phyloP scores from a whole-genome alignment of 2,329 filamentous ascomycete species.

The Rhytidhysteron rufulum region DNA sequence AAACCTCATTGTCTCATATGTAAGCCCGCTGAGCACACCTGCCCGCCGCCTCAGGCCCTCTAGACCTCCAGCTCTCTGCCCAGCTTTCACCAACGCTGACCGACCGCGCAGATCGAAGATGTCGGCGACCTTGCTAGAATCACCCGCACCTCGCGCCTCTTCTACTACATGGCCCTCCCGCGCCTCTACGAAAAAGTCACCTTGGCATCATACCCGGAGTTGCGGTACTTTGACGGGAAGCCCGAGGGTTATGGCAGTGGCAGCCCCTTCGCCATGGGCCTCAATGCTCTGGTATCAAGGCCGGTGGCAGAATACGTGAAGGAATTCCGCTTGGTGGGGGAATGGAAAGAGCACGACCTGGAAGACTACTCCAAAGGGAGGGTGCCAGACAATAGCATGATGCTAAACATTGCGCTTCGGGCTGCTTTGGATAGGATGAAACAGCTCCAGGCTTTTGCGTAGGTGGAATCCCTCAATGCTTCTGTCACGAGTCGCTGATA shows the following conservation, averaged over 20 bases:
- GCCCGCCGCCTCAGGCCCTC: neutral
- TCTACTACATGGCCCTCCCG: slow-evolving; percentile 63
- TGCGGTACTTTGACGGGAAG: slow-evolving; percentile 55
- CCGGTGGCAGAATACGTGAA: slow-evolving; percentile 51
- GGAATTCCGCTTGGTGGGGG: slow-evolving; percentile 50
- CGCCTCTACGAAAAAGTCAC: slow-evolving; percentile 56
- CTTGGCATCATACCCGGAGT: slow-evolving; percentile 55
- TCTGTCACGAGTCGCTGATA: slow-evolving; percentile 13
- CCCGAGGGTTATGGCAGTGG: slow-evolving; percentile 61
- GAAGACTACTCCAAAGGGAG: slow-evolving; percentile 57
- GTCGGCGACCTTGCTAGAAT: slow-evolving; percentile 56
- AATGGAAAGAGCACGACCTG: slow-evolving; percentile 55
- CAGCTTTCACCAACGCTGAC: slow-evolving; percentile 6
- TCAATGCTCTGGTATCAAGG: slow-evolving; percentile 59
- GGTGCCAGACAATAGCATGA: slow-evolving; percentile 61
- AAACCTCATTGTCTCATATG: slow-evolving; percentile 53
- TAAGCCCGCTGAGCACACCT: slow-evolving; percentile 30
- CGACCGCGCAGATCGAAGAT: slow-evolving; percentile 49
- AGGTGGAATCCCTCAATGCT: slow-evolving; percentile 12
- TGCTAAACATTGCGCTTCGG: slow-evolving; percentile 58
- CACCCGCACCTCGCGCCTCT: slow-evolving; percentile 57
- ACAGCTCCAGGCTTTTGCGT: slow-evolving; percentile 52
- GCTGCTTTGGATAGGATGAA: slow-evolving; percentile 58
- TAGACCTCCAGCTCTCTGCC: slow-evolving; percentile 12
- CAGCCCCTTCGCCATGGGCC: slow-evolving; percentile 60